Conservation (phyloP, 2,329 filamentous ascomycete species). For the Ophiocordyceps camponoti-saundersi region DNA sequence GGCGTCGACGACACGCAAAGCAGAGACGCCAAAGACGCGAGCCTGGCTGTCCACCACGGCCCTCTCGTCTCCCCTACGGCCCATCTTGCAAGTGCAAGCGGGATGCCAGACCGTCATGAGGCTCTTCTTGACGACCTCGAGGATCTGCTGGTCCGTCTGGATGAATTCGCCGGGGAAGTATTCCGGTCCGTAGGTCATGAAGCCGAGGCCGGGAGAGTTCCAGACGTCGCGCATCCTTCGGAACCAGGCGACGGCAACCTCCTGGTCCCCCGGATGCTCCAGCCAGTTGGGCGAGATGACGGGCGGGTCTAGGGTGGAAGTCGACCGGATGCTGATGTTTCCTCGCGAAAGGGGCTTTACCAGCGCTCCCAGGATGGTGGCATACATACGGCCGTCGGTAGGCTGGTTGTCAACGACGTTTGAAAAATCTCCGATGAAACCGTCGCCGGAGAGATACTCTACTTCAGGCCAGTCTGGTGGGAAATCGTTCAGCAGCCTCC, state of each 20-base stretch:
- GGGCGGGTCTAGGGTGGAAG: slow-evolving; percentile 15
- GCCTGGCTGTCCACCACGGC: background rate
- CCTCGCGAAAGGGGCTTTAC: slow-evolving; percentile 17
- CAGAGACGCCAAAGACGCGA: background rate
- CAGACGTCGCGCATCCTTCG: slow-evolving; percentile 21
- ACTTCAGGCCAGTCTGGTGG: background rate
- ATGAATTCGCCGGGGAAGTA: slow-evolving; percentile 2
- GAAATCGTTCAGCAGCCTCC: background rate
- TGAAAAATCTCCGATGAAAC: background rate
- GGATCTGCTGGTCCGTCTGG: slow-evolving; percentile 5
- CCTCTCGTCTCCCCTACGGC: slow-evolving; percentile 24
- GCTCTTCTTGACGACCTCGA: slow-evolving; percentile 13
- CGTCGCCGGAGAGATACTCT: background rate
- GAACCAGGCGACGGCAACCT: slow-evolving; percentile 23
- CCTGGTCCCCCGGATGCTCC: slow-evolving; percentile 20
- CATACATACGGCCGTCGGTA: background rate
- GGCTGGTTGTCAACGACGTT: background rate
- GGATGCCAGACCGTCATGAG: slow-evolving; percentile 34
- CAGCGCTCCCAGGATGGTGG: slow-evolving; percentile 11
- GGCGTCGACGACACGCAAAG: background rate
- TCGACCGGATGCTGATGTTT: slow-evolving; percentile 19
- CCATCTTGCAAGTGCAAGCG: slow-evolving; percentile 33
- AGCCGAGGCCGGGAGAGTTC: background rate
- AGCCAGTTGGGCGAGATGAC: slow-evolving; percentile 29
- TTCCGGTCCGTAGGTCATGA: background rate